Conservation (phyloP, 1,284 basidiomycete genomes). For the Sphaerobolus stellatus region DNA sequence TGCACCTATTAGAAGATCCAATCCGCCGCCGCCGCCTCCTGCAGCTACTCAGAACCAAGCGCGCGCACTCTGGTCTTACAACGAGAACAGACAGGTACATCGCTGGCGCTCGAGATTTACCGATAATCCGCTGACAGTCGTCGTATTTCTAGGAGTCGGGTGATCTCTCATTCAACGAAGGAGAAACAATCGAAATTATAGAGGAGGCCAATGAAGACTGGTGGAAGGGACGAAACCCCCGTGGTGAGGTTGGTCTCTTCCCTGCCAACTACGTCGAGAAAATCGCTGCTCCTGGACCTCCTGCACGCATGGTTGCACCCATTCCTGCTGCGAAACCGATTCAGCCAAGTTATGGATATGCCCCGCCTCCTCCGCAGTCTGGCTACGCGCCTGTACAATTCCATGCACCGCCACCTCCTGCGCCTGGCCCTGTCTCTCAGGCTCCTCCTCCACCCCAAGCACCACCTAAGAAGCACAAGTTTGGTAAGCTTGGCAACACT, state of each 20-base stretch:
- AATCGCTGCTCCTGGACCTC: conserved; percentile 26
- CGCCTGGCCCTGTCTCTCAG: conserved; percentile 22
- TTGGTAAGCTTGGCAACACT: conserved; percentile 57
- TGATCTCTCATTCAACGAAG: conserved; percentile 56
- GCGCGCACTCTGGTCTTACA: conserved; percentile 65
- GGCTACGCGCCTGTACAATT: conserved; percentile 15
- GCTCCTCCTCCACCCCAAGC: conserved; percentile 18
- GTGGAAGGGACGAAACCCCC: conserved; percentile 55
- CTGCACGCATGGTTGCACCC: conserved; percentile 14
- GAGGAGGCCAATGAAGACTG: conserved; percentile 63
- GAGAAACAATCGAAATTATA: conserved; percentile 59
- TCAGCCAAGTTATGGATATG: too few species aligned
- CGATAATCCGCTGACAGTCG: conserved; percentile 12
- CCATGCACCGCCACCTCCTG: conserved; percentile 21
- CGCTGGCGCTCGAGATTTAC: neutral
- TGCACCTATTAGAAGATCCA: neutral
- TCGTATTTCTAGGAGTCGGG: conserved; percentile 48
- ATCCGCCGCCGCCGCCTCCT: conserved; percentile 27
- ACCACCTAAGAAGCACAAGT: conserved; percentile 54
- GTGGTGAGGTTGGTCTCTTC: conserved; percentile 60
- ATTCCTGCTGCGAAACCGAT: conserved; percentile 20
- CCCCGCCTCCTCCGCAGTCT: too few species aligned
- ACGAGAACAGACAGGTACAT: conserved; percentile 53
- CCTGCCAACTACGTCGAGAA: conserved; percentile 63
- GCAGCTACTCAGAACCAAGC: conserved; percentile 34